Conservation (phyloP, 2,329 filamentous ascomycete species). For the Fusarium sp. region DNA sequence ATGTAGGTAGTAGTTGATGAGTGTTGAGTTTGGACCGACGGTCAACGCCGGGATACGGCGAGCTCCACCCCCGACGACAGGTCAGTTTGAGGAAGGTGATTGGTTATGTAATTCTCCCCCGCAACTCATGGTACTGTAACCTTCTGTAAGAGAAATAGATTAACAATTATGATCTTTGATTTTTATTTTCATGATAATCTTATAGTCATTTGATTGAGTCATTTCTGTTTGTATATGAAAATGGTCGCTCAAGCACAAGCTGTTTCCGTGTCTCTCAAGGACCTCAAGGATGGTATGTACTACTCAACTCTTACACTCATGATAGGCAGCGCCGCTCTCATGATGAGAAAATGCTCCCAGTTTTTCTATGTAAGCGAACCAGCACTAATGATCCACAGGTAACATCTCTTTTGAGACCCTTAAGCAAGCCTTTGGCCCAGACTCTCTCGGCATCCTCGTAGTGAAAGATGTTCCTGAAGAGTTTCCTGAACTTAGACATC, state of each 20-base stretch:
- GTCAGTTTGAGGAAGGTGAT: constrained; percentile 29
- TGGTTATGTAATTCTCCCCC: constrained; percentile 46
- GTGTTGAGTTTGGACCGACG: constrained; percentile 1
- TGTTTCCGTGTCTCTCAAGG: constrained; percentile 71
- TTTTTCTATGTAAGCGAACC: not conserved
- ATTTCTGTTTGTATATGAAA: not conserved
- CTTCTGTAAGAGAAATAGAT: constrained; percentile 14
- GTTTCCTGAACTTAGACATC: constrained; percentile 78
- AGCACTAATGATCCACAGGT: constrained; percentile 57
- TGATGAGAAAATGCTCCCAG: not conserved
- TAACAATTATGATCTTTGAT: not conserved
- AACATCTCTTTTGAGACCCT: constrained; percentile 76
- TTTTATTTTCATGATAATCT: not conserved
- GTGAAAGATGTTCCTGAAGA: constrained; percentile 83
- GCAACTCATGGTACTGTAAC: constrained; percentile 26
- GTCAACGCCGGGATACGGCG: constrained; percentile 48
- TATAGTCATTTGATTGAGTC: not conserved
- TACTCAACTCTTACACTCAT: constrained; percentile 5
- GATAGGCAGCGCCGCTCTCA: constrained; percentile 22
- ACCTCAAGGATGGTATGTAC: constrained; percentile 67
- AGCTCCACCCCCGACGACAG: constrained; percentile 45
- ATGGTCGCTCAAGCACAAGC: constrained; percentile 66
- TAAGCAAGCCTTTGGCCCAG: constrained; percentile 86
- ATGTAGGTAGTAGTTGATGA: constrained; percentile 2
- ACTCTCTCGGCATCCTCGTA: constrained; percentile 92